Evolutionary conservation across 257 asterid genomes (phyloP), one percentile per base, ranked within the genome.

Genomic region (Capsicum chinense): DNA sequence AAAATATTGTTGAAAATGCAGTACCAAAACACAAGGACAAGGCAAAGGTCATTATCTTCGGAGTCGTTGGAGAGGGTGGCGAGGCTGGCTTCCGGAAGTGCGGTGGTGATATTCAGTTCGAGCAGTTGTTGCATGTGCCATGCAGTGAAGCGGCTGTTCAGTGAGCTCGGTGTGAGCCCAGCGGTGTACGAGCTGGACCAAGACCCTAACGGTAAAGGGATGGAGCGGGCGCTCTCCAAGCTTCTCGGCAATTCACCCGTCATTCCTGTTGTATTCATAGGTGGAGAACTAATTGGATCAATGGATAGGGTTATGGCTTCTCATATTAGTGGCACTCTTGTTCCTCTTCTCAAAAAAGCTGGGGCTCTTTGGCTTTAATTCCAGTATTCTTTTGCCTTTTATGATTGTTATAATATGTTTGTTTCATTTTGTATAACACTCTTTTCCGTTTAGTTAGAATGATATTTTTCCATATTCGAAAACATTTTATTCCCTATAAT

Each of bases 81-180:
- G 58, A 83, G 90, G 83, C n/a, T 90, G 66, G 92, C 92, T 1
- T 84, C 91, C 0, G 85, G 87, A 9, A 87, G 89, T 44, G 90
- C 92, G 21, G 91, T 90, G 83, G 91, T 90, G 80, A 87, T 90
- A 79, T 88, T 90, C 50, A 90, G 92, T 84, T 14, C 66, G 1
- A 90, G 91, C 66, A 78, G 84, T 1, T 90, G 92, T 68, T 90
- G 92, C 73, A 90, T 90, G 92, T 87, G 92, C 85, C 92, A 90
- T 83, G 92, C 92, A 1, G 87, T 90, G n/a, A 90, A 90, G 86
- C 80, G 85, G 88, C 84, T 90, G 1, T 90, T 90, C 14, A 84
- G 89, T 54, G 89, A 89, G 13, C 84, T 90, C 84, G 92, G 92
- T 1, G 92, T 90, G 42, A 85, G 83, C 81, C 89, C 90, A 0